Percentiles rank a stretch among this genome's conserved stretches.
phyloP scores from a whole-genome alignment of 2,329 filamentous ascomycete species.

The Alternaria novae-zelandiae region DNA sequence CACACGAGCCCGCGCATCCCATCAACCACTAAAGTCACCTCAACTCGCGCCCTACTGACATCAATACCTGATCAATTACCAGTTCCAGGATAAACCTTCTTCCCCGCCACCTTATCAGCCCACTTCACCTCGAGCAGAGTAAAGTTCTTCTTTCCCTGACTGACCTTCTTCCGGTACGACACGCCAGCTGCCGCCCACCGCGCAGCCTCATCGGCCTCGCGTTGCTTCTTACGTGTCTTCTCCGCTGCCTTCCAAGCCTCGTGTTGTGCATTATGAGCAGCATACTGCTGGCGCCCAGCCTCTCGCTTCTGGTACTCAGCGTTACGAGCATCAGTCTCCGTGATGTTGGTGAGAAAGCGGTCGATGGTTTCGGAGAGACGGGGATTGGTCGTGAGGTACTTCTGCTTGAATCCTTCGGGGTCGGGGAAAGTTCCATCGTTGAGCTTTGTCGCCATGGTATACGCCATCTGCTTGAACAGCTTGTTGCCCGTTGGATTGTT shows the following conservation, averaged over 20 bases:
- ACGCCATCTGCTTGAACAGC: constrained; percentile 9
- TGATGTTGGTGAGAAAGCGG: background rate
- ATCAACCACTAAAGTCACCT: background rate
- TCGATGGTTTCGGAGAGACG: background rate
- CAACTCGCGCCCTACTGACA: too few relatives aligned
- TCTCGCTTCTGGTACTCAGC: background rate
- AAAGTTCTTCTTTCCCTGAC: background rate
- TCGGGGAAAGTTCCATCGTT: background rate
- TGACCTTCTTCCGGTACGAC: constrained; percentile 2
- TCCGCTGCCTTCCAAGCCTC: background rate
- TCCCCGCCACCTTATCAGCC: background rate
- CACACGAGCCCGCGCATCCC: background rate
- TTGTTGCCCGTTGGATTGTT: constrained; percentile 2
- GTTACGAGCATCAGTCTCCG: background rate
- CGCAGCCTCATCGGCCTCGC: background rate
- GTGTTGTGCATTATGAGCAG: background rate
- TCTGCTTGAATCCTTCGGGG: background rate
- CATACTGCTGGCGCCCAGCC: background rate
- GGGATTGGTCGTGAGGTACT: background rate
- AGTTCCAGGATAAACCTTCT: background rate
- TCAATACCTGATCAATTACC: background rate
- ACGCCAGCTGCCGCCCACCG: background rate
- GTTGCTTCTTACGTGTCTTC: background rate
- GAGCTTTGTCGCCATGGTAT: constrained; percentile 1
- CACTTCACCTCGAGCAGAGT: background rate